Base-by-base conservation (phyloP, 176 grass and related monocot genomes). In the Saccharum spontaneum region DNA sequence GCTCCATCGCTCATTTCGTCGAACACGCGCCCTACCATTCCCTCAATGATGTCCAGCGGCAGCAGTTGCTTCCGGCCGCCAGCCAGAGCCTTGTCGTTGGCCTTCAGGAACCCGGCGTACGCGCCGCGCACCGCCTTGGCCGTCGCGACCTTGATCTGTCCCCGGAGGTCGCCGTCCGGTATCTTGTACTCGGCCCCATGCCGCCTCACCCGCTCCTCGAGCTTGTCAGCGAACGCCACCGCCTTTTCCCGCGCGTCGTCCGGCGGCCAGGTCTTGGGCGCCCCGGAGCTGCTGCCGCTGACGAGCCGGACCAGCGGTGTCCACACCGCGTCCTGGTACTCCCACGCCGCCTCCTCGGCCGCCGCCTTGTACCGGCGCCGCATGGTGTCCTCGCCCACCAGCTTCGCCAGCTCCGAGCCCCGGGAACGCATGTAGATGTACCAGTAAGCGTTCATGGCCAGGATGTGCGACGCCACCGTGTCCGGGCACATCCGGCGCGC, bases 381-480 rank as follows among this genome's bases (percentile, higher is more conserved):
- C 87, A 91, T 89, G 9, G 81, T 11, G 12, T 94, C 92, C 65
- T 94, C 92, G 22, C 92, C 92, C 18, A 89, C 40, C 24, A 91
- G 77, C 68, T 20, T 85, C 39, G 92, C 84, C 6, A 91, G 89
- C 81, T 94, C 89, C 24, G 87, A 61, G 2, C 92, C 92, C 8
- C 81, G 69, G 24, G 84, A 60, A 6, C 92, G 87, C 89, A 89
- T 94, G 92, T 89, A 91, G 11, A 94, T 82, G 89, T 94, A 89
- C 92, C 92, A 94, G 87, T 94, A 94, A 22, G 92, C 69, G 74
- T 94, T 94, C 80, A 89, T 94, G 26, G 92, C 89, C 84, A 81
- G 44, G 7, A 91, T 81, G 80, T 91, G 89, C 31, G 84, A 30
- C 41, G 87, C 82, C 78, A 84, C 84, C 9, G 26, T 30, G 78